A percentile compares a stretch with the other conserved stretches of the same genome.
phyloP scores from a whole-genome alignment of 805 yeast genomes.

The Saccharomycopsis schoenii region DNA sequence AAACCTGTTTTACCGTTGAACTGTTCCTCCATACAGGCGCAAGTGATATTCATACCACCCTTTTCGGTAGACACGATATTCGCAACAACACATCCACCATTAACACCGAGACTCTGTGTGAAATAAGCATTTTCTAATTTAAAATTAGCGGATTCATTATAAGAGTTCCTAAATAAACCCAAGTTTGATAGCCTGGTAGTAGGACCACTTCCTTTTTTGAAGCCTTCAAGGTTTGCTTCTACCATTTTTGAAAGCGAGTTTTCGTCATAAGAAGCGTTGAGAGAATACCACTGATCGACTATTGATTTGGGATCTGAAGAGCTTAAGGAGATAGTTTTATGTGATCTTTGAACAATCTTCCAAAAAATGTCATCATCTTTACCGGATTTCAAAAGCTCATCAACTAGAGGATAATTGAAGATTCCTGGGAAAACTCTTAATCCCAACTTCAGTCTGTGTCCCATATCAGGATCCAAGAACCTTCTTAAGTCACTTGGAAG shows the following conservation, averaged over 20 bases:
- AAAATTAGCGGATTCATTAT: background rate
- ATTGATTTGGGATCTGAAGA: constrained; percentile 1
- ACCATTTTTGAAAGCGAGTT: constrained; percentile 1
- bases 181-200: constrained; percentile 1
- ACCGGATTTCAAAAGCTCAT: background rate
- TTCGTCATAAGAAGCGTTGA: constrained; percentile 1
- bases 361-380: background rate
- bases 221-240: background rate
- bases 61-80: background rate
- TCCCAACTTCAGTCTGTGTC: background rate
- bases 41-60: constrained; percentile 1
- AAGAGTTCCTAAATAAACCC: background rate
- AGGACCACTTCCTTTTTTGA: background rate
- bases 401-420: background rate
- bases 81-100: background rate
- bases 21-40: constrained; percentile 1
- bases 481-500: constrained; percentile 1
- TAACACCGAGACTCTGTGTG: constrained; percentile 1
- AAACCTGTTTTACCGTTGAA: constrained; percentile 2
- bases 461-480: background rate
- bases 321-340: background rate
- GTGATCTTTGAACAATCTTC: constrained; percentile 2
- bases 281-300: constrained; percentile 1
- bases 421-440: constrained; percentile 1
- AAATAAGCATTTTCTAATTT: constrained; percentile 2